Evolutionary conservation across 495 filamentous ascomycete species (phyloP), one percentile per base, ranked within the genome.

Genomic region (Elaphomyces granulatus): DNA sequence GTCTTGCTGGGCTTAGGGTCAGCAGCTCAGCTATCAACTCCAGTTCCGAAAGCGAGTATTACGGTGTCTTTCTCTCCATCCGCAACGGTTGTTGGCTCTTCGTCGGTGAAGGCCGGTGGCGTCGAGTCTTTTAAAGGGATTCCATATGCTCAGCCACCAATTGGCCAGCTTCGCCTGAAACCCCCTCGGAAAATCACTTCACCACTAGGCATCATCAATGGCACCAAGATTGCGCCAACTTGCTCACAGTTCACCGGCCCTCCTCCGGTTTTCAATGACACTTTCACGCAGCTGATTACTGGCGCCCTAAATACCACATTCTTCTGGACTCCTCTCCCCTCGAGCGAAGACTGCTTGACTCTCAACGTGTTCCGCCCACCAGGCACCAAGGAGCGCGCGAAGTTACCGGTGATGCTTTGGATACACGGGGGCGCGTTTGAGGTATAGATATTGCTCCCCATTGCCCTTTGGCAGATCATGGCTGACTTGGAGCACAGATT

Each of bases 371-470:
- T 71, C 8, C 70, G 79, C 12, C 78, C 80, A 8, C 44, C 62
- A 0, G 78, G 72, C 12, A 76, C 64, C 32, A 67, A 51, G 38
- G 49, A 59, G 0, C 59, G 56, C n/a, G 59, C 71, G 2, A 72
- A 74, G 34, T 57, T 82, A 1, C 80, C 80, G 0, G 71, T 83
- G 15, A 56, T 77, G 32, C 63, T 80, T 6, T 82, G 76, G 74
- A 81, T 84, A 37, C 78, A 70, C 48, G 80, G 77, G 20, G 78
- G 79, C 16, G 73, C 66, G 1, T 81, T 80, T 46, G 72, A 80
- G 47, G n/a, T n/a, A n/a, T n/a, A n/a, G n/a, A n/a, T n/a, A n/a
- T n/a, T n/a, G n/a, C n/a, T n/a, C n/a, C n/a, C n/a, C n/a, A n/a
- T n/a, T n/a, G n/a, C n/a, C n/a, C n/a, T n/a, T n/a, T n/a, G n/a